Evolutionary conservation across 495 filamentous ascomycete species (phyloP).

Genomic region (Hypoxylon cercidicola): DNA sequence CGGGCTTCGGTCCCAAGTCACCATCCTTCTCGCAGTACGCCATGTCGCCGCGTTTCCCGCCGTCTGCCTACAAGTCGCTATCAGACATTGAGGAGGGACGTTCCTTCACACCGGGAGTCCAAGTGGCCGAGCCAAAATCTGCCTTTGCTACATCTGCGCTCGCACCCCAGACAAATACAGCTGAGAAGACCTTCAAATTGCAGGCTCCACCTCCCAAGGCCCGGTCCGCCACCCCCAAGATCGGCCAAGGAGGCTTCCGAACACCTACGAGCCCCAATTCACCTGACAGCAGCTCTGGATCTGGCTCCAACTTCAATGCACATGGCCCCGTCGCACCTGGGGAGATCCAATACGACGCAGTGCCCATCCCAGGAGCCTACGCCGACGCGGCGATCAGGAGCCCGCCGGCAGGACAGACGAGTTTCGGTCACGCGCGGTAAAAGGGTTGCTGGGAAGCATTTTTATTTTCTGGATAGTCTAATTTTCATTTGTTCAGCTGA

Average conservation of each 20-base stretch:
- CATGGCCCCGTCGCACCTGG: slow-evolving; percentile 67
- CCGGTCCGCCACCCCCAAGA: slow-evolving; percentile 77
- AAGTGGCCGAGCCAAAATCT: slow-evolving; percentile 56
- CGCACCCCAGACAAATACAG: slow-evolving; percentile 47
- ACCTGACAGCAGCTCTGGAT: slow-evolving; percentile 38
- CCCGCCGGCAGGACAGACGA: slow-evolving; percentile 54
- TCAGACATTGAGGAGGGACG: slow-evolving; percentile 54
- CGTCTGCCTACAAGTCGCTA: slow-evolving; percentile 59
- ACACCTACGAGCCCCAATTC: slow-evolving; percentile 44
- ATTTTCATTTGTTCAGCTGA: slow-evolving; percentile 49
- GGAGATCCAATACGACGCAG: slow-evolving; percentile 72
- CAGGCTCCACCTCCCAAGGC: slow-evolving; percentile 83
- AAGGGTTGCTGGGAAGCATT: background rate
- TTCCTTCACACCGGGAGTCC: slow-evolving; percentile 57
- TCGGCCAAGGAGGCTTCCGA: slow-evolving; percentile 67
- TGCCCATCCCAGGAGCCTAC: slow-evolving; percentile 75
- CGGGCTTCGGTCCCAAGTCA: slow-evolving; percentile 78
- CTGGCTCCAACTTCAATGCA: slow-evolving; percentile 44
- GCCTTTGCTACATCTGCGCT: slow-evolving; percentile 57
- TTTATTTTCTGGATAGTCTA: slow-evolving; percentile 34
- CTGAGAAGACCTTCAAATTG: slow-evolving; percentile 78
- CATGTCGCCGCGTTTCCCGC: slow-evolving; percentile 65
- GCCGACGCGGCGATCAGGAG: slow-evolving; percentile 56
- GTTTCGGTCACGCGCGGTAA: slow-evolving; percentile 46
- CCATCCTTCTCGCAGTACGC: slow-evolving; percentile 64